These are phyloP conservation scores for Dipodascopsis tothii DNA, from an alignment of 805 yeast species.

Conservation along the genomic window DNA sequence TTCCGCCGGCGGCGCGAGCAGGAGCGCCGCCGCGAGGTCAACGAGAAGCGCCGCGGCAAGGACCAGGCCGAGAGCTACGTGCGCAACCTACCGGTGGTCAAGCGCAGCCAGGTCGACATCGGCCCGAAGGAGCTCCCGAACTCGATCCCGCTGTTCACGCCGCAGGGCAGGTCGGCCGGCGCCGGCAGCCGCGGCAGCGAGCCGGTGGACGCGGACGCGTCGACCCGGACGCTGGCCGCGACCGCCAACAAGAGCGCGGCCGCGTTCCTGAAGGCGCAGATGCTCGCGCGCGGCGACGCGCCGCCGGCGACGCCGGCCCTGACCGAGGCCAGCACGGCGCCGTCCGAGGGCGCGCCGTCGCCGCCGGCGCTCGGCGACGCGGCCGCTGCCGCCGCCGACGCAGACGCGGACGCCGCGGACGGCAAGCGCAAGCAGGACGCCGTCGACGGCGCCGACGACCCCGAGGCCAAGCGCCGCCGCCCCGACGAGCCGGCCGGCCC, in stretches of 20 bases:
- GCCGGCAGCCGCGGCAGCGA: conserved; percentile 34
- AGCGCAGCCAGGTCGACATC: conserved; percentile 56
- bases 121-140: conserved; percentile 64
- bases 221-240: conserved; percentile 36
- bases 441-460: conserved; percentile 24
- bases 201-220: conserved; percentile 1
- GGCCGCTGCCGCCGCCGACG: conserved; percentile 11
- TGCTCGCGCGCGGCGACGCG: conserved; percentile 16
- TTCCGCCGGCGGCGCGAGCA: conserved; percentile 61
- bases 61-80: neutral
- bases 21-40: conserved; percentile 63
- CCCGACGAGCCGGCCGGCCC: conserved; percentile 14
- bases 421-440: conserved; percentile 21
- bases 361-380: conserved; percentile 15
- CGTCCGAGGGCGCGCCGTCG: neutral
- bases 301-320: conserved; percentile 1
- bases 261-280: conserved; percentile 44
- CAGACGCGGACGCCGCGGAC: conserved; percentile 18
- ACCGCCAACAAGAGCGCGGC: conserved; percentile 66
- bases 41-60: conserved; percentile 47
- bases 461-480: conserved; percentile 1
- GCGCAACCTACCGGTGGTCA: conserved; percentile 8
- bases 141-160: conserved; percentile 69
- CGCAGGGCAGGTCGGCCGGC: conserved; percentile 67
- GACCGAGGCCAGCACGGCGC: neutral